Conservation (phyloP, 1,139 yeast species). For the Debaryomycetaceae sp. region DNA sequence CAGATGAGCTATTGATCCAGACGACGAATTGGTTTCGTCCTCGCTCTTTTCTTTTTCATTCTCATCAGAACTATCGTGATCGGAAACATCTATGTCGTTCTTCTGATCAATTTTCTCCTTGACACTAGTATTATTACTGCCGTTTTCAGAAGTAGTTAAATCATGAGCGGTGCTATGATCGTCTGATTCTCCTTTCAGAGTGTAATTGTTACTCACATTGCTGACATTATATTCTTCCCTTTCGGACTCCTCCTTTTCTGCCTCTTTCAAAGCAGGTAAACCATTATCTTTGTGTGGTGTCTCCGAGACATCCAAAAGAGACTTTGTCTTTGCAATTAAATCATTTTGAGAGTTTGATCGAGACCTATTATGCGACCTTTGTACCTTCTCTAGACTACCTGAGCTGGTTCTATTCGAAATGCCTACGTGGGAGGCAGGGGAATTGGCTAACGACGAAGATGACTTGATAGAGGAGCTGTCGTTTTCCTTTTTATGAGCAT, state of each 20-base stretch:
- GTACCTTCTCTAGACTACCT: neutral
- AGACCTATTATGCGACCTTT: neutral
- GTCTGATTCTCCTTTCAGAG: neutral
- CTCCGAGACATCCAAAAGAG: constrained; percentile 13
- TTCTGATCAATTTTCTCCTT: neutral
- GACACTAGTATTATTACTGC: neutral
- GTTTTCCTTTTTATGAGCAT: constrained; percentile 6
- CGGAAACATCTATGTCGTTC: neutral
- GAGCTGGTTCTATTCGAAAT: neutral
- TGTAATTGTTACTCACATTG: neutral
- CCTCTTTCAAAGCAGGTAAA: constrained; percentile 23
- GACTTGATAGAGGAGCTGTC: constrained; percentile 24
- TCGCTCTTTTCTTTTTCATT: neutral
- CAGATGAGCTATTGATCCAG: neutral
- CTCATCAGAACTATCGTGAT: neutral
- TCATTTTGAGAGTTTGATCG: neutral
- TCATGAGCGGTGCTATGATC: neutral
- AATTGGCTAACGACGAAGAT: constrained; percentile 24
- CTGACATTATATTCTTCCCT: constrained; percentile 1
- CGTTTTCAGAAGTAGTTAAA: neutral
- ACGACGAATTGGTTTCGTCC: neutral
- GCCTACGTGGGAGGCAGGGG: constrained; percentile 6
- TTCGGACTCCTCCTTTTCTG: constrained; percentile 6
- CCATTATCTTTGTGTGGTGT: constrained; percentile 3
- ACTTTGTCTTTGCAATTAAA: constrained; percentile 8